Evolutionary conservation across 78 protist genomes (phyloP), one percentile per base, ranked within the genome.

Genomic region (Guillardia theta): DNA sequence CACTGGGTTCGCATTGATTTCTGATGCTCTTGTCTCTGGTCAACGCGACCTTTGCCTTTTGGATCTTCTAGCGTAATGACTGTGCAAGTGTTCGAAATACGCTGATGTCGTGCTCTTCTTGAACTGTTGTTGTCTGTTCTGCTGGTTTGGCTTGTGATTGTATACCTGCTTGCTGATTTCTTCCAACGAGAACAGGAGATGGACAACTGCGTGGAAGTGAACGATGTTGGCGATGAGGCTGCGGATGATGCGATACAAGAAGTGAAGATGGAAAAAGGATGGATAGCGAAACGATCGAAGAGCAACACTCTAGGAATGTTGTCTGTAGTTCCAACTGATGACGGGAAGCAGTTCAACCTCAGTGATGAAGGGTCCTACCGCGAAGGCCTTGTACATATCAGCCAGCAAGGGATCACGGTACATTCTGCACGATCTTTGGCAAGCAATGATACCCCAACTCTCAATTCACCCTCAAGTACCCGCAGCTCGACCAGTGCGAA

Each of bases 401-500:
- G 90, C 48, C 48, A 37, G 45, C 90, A 78, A 30, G 90, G 90
- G 30, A 43, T 36, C 33, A 43, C 90, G 33, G 39, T 78, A n/a
- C 48, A 78, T 48, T 78, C 50, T 18, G 45, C 90, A 43, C 5
- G 6, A 27, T 78, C 90, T 30, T 10, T 10, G 6, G 9, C 24
- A 36, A 43, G 30, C 21, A 78, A 22, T 48, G 37, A 24, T 15
- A 24, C 87, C 87, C 39, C n/a, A 70, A 37, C 15, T 10, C 27
- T 70, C 27, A 24, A 24, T 3, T 58, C 70, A 6, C 70, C 70
- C 39, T 30, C 21, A 24, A 58, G 70, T 6, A 24, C 50, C 1
- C 18, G 90, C n/a, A 78, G 90, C 90, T 44, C 90, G 15, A 78
- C 90, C 50, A 43, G 50, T 30, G 90, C 48, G 90, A 78, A 78